These are phyloP conservation scores for Cladophialophora exuberans DNA, from an alignment of 2,329 filamentous ascomycete genomes.

Conservation along the genomic window DNA sequence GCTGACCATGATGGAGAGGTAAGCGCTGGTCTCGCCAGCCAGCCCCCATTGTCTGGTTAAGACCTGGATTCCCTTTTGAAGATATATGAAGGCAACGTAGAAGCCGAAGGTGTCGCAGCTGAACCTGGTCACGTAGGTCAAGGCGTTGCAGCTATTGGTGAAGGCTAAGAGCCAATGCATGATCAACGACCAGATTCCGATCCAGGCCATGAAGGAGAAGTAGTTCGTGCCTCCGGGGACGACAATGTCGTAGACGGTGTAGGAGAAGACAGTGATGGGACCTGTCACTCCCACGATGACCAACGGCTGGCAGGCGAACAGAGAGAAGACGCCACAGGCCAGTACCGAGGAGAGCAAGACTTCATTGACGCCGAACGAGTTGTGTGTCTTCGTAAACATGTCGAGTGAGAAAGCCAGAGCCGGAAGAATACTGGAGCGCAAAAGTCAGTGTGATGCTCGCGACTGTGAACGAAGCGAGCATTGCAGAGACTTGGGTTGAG, in stretches of 20 bases:
- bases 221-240: constrained; percentile 76
- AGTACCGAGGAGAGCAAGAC: constrained; percentile 84
- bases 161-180: constrained; percentile 84
- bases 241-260: constrained; percentile 91
- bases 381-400: constrained; percentile 87
- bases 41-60: constrained; percentile 71
- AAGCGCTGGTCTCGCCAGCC: constrained; percentile 64
- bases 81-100: constrained; percentile 88
- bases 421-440: constrained; percentile 72
- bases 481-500: background rate
- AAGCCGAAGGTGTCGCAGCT: constrained; percentile 94
- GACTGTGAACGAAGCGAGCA: background rate
- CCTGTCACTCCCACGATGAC: constrained; percentile 89
- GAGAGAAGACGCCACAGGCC: constrained; percentile 76
- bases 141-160: constrained; percentile 82
- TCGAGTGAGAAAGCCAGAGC: constrained; percentile 87
- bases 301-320: constrained; percentile 80
- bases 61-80: constrained; percentile 89
- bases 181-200: constrained; percentile 82
- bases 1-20: constrained; percentile 76
- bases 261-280: constrained; percentile 94
- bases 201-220: constrained; percentile 89
- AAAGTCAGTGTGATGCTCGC: constrained; percentile 4
- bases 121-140: constrained; percentile 89
- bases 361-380: constrained; percentile 88